Base-by-base conservation (phyloP, 1,284 basidiomycete species). In the Sporisorium reilianum region DNA sequence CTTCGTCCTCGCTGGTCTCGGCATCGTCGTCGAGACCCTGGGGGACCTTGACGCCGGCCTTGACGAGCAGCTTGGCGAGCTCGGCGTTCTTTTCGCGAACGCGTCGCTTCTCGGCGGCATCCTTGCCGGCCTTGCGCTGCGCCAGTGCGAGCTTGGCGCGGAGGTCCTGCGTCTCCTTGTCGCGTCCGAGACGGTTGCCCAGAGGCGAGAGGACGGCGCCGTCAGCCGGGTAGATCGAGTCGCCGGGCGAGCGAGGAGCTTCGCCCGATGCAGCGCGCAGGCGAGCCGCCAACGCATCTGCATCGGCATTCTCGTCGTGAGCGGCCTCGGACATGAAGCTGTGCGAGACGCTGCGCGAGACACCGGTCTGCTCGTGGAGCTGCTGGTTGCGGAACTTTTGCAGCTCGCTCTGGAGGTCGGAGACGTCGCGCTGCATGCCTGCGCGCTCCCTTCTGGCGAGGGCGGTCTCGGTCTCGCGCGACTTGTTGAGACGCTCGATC, bases 391-490 rank as follows among this genome's bases (percentile, higher is more conserved):
- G 59, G 51, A 78, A 59, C 36, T 67, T 73, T 34, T 86, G 86
- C 34, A 97, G 87, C 18, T 90, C 88, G 71, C 91, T 89, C 82
- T 96, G 92, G 14, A 98, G 87, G 79, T 99, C 96, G 42, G 90
- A 91, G 85, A 95, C 95, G 84, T 99, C 95, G 64, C 96, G 90
- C 77, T 92, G 90, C 36, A 97, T 88, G 25, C 92, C 91, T 0
- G 95, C 96, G 0, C 91, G 90, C 61, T 93, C 90, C 85, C 93
- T 93, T 64, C 95, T 90, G 73, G 93, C 91, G 64, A 93, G 91
- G 2, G 95, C 95, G 64, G 96, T 90, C 71, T 97, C 94, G 4
- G 94, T 94, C 76, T 89, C 96, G 83, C 97, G 94, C 85, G 94
- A 93, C 56, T 90, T 89, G 85, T 93, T 94, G 84, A 95, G 88